These are phyloP conservation scores for Ambispora gerdemannii DNA, from an alignment of 192 early-diverging fungal species.

Conservation along the genomic window DNA sequence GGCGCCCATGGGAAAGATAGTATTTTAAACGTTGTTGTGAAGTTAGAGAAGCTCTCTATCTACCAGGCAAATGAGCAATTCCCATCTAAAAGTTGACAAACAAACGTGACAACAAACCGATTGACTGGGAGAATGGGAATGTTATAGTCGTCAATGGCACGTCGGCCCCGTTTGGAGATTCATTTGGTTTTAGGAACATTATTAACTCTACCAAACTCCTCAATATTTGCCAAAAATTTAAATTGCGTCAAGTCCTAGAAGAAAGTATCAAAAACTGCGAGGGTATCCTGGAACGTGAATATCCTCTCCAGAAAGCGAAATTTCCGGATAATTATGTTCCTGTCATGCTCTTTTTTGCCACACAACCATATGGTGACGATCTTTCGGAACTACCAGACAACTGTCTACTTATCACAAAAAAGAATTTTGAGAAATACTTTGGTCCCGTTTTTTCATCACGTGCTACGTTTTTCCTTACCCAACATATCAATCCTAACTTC, in stretches of 20 bases:
- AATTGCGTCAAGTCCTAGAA: no score
- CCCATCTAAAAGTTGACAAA: constrained; percentile 1
- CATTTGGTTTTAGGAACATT: constrained; percentile 5
- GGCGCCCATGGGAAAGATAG: constrained; percentile 8
- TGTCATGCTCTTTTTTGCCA: background rate
- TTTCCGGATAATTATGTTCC: background rate
- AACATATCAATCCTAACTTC: constrained; percentile 14
- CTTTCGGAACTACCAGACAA: background rate
- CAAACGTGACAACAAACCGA: background rate
- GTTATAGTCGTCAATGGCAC: constrained; percentile 7
- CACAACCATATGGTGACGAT: constrained; percentile 18
- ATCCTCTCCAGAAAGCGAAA: background rate
- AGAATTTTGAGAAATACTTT: constrained; percentile 25
- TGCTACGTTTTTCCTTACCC: constrained; percentile 7
- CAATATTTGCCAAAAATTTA: constrained; percentile 4
- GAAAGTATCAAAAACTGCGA: no score
- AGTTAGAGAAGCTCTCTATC: background rate
- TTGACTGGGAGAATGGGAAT: background rate
- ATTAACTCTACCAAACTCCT: background rate
- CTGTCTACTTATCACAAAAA: constrained; percentile 18
- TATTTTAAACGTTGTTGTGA: constrained; percentile 14
- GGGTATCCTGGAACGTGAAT: no score
- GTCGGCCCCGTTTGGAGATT: constrained; percentile 21
- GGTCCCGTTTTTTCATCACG: constrained; percentile 26
- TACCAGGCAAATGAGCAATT: background rate